Conservation (phyloP, 345 rosid genomes). For the Citrus reticulata region DNA sequence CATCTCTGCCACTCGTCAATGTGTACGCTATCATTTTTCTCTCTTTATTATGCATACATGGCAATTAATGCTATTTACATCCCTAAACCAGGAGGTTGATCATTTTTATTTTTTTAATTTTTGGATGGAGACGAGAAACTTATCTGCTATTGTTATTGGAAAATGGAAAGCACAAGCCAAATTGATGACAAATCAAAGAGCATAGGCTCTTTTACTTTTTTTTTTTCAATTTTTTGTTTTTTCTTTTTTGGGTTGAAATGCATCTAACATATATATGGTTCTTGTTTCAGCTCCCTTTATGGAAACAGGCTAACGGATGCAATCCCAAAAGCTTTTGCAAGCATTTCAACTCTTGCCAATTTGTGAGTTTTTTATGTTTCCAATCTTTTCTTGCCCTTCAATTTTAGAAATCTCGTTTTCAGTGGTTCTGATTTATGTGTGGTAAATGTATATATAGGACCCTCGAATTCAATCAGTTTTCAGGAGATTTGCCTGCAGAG, state of each 20-base stretch:
- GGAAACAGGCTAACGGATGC: slow-evolving; percentile 48
- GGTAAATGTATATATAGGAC: not conserved
- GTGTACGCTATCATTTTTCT: slow-evolving; percentile 17
- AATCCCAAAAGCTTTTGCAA: slow-evolving; percentile 51
- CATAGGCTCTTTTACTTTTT: too few relatives aligned
- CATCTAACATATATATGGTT: not conserved
- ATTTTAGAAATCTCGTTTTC: not conserved
- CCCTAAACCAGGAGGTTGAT: too few relatives aligned
- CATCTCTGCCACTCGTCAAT: slow-evolving; percentile 23
- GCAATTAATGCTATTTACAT: too few relatives aligned
- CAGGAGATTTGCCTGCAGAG: slow-evolving; percentile 32
- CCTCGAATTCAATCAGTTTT: slow-evolving; percentile 26
- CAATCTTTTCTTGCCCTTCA: not conserved
- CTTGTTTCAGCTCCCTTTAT: slow-evolving; percentile 32
- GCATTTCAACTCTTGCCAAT: slow-evolving; percentile 28
- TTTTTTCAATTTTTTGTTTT: too few relatives aligned
- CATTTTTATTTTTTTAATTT: too few relatives aligned
- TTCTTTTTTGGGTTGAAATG: too few relatives aligned
- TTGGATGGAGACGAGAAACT: too few relatives aligned
- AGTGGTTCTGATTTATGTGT: not conserved
- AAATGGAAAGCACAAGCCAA: too few relatives aligned
- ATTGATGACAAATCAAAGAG: too few relatives aligned
- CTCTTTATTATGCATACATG: too few relatives aligned
- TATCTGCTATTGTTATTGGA: too few relatives aligned
- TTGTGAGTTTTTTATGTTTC: slow-evolving; percentile 31